These are phyloP conservation scores for Hyphopichia buzzinii DNA, from an alignment of 1,139 yeast genomes.

Conservation along the genomic window DNA sequence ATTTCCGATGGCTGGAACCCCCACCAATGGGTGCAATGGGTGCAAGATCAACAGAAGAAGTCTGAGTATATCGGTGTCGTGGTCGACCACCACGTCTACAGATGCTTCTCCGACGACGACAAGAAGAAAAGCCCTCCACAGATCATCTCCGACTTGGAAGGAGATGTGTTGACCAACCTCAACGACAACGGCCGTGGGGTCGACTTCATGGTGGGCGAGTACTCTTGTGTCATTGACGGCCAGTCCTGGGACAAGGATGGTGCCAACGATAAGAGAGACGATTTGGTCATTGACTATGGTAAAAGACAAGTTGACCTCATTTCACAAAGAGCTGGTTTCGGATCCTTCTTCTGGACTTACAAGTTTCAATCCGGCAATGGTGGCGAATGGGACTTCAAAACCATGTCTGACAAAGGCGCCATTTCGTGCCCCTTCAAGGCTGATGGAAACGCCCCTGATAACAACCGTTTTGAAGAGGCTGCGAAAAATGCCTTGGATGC, in stretches of 20 bases:
- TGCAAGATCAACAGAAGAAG: conserved; percentile 42
- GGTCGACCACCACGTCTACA: conserved; percentile 81
- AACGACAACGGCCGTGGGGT: conserved; percentile 48
- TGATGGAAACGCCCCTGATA: conserved; percentile 30
- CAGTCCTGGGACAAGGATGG: conserved; percentile 62
- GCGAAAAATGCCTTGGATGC: conserved; percentile 36
- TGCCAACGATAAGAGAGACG: conserved; percentile 43
- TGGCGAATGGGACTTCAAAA: conserved; percentile 93
- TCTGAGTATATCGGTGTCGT: conserved; percentile 56
- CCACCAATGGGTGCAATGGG: conserved; percentile 72
- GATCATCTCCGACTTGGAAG: conserved; percentile 56
- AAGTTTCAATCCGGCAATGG: conserved; percentile 88
- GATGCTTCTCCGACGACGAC: conserved; percentile 81
- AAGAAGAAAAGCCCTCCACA: conserved; percentile 61
- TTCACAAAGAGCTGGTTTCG: conserved; percentile 55
- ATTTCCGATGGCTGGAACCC: conserved; percentile 97
- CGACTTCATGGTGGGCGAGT: conserved; percentile 85
- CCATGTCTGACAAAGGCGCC: conserved; percentile 70
- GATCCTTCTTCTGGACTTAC: conserved; percentile 87
- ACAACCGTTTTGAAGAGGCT: conserved; percentile 40
- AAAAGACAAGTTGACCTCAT: conserved; percentile 43
- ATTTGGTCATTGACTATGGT: conserved; percentile 39
- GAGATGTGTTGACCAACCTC: conserved; percentile 51
- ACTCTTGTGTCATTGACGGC: conserved; percentile 82
- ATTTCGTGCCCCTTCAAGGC: conserved; percentile 28